Evolutionary conservation across 2,329 filamentous ascomycete species (phyloP).

Genomic region (Fusarium sp.): DNA sequence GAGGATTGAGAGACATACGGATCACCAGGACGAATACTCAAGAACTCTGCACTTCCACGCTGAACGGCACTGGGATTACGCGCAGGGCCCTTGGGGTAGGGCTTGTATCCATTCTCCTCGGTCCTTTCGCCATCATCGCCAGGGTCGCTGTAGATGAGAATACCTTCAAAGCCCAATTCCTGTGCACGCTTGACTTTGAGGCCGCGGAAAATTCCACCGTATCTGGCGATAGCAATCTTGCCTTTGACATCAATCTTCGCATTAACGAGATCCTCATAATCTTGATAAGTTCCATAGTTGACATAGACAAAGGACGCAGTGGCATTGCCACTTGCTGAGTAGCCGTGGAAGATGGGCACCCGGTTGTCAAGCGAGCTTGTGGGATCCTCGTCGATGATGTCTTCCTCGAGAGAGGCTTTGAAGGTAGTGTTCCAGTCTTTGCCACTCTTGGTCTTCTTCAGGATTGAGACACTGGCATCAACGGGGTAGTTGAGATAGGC

Average conservation of each 20-base stretch:
- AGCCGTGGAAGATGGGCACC: constrained; percentile 93
- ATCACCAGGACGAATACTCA: constrained; percentile 78
- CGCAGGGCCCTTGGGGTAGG: constrained; percentile 89
- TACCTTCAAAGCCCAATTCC: constrained; percentile 89
- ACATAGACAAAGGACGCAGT: constrained; percentile 89
- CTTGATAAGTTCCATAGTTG: constrained; percentile 89
- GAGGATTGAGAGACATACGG: constrained; percentile 61
- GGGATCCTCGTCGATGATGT: constrained; percentile 84
- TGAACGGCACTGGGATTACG: constrained; percentile 91
- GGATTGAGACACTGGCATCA: constrained; percentile 76
- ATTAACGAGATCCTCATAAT: constrained; percentile 84
- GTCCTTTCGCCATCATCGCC: constrained; percentile 88
- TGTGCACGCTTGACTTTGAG: constrained; percentile 94
- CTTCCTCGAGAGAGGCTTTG: constrained; percentile 85
- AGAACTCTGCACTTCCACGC: constrained; percentile 85
- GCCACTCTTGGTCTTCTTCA: constrained; percentile 60
- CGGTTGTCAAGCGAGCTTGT: constrained; percentile 79
- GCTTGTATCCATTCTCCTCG: constrained; percentile 81
- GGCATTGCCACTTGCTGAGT: constrained; percentile 92
- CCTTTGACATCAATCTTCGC: constrained; percentile 82
- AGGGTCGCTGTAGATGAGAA: constrained; percentile 87
- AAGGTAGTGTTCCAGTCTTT: constrained; percentile 74
- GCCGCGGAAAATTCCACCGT: constrained; percentile 88
- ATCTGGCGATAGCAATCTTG: constrained; percentile 89
- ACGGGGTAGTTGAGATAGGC: constrained; percentile 83